These are phyloP conservation scores for Termitomyces sp. DNA, from an alignment of 1,284 basidiomycete species.

Conservation along the genomic window DNA sequence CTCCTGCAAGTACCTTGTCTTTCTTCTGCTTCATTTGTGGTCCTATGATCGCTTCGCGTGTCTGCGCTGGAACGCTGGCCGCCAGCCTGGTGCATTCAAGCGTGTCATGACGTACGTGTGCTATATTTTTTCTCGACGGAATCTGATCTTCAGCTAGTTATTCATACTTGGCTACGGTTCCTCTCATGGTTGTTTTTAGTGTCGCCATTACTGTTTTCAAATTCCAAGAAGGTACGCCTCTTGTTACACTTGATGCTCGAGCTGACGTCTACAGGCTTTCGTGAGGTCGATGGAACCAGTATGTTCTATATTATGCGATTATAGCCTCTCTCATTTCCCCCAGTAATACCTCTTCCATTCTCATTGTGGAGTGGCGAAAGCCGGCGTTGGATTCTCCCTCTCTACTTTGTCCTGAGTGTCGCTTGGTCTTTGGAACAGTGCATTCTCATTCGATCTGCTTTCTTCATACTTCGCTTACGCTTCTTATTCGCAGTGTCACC, in stretches of 20 bases:
- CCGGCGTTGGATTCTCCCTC: conserved; percentile 54
- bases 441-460: conserved; percentile 20
- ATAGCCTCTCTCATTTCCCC: not conserved
- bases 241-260: not conserved
- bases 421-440: conserved; percentile 73
- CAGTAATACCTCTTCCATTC: conserved; percentile 56
- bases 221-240: conserved; percentile 57
- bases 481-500: conserved; percentile 49
- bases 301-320: conserved; percentile 15
- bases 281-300: conserved; percentile 35
- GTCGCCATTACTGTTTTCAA: conserved; percentile 58
- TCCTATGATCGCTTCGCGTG: conserved; percentile 69
- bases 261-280: conserved; percentile 35
- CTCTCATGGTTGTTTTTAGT: conserved; percentile 57
- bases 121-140: conserved; percentile 13
- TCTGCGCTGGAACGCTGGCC: conserved; percentile 62
- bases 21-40: conserved; percentile 68
- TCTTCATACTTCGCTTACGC: not conserved
- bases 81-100: conserved; percentile 74
- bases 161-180: conserved; percentile 63
- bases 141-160: conserved; percentile 42
- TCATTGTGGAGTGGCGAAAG: conserved; percentile 39
- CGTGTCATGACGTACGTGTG: conserved; percentile 69
- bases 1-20: conserved; percentile 51
- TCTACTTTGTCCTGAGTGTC: conserved; percentile 61